phyloP scores from a whole-genome alignment of 2,329 filamentous ascomycete species.

The Cladophialophora carrionii region DNA sequence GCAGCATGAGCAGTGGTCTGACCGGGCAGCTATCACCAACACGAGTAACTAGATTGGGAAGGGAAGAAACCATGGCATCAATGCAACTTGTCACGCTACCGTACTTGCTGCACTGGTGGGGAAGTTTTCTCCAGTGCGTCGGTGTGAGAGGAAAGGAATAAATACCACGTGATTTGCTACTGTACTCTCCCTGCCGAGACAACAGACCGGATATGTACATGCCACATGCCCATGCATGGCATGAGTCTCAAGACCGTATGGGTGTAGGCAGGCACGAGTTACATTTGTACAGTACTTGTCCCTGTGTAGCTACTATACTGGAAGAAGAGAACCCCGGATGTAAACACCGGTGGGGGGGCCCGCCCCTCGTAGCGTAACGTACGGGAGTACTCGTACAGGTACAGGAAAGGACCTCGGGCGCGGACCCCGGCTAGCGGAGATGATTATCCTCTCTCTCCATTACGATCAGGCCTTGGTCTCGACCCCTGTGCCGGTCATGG shows the following conservation, averaged over 20 bases:
- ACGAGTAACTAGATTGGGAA: neutral
- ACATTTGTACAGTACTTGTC: neutral
- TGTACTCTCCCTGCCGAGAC: neutral
- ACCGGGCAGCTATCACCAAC: neutral
- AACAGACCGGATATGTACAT: neutral
- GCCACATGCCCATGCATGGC: neutral
- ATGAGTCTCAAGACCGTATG: neutral
- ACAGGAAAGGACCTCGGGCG: neutral
- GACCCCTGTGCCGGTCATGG: neutral
- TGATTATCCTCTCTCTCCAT: neutral
- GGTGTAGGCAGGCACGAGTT: neutral
- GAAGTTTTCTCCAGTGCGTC: neutral
- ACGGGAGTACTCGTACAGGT: neutral
- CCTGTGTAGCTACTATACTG: neutral
- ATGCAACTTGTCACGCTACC: neutral
- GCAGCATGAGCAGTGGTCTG: neutral
- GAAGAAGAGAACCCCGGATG: neutral
- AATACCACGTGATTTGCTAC: neutral
- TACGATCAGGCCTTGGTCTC: slow-evolving; percentile 12
- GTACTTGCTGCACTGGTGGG: too few species aligned
- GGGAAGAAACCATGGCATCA: neutral
- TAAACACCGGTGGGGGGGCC: neutral
- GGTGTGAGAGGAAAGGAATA: neutral
- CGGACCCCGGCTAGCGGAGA: neutral
- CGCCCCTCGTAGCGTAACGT: neutral